These are phyloP conservation scores for Chaetomidium leptoderma DNA, from an alignment of 495 filamentous ascomycete species.

Conservation along the genomic window DNA sequence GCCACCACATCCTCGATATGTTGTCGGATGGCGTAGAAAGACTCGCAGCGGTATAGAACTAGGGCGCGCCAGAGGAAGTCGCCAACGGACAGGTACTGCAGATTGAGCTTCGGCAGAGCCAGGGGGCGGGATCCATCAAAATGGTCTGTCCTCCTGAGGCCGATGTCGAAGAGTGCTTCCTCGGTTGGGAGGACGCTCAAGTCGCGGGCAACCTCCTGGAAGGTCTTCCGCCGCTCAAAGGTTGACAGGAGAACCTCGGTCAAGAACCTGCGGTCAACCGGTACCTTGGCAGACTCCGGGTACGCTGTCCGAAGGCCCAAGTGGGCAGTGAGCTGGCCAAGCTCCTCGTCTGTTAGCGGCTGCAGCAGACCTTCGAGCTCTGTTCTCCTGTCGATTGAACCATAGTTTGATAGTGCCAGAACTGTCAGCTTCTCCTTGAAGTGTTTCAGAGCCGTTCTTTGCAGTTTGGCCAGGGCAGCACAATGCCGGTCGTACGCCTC, in stretches of 20 bases:
- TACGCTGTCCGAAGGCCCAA: slow-evolving; percentile 79
- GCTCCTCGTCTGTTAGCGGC: slow-evolving; percentile 65
- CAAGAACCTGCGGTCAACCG: slow-evolving; percentile 61
- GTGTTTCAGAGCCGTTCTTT: slow-evolving; percentile 73
- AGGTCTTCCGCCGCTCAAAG: slow-evolving; percentile 74
- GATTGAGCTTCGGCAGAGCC: slow-evolving; percentile 88
- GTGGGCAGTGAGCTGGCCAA: slow-evolving; percentile 60
- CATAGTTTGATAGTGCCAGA: slow-evolving; percentile 87
- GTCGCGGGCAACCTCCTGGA: slow-evolving; percentile 71
- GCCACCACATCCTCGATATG: slow-evolving; percentile 80
- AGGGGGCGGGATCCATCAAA: slow-evolving; percentile 88
- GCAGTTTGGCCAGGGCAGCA: slow-evolving; percentile 67
- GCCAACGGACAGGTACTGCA: slow-evolving; percentile 91
- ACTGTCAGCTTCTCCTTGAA: slow-evolving; percentile 90
- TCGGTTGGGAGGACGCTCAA: slow-evolving; percentile 81
- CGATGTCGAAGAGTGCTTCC: slow-evolving; percentile 73
- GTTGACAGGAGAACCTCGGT: slow-evolving; percentile 71
- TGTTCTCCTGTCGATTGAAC: slow-evolving; percentile 69
- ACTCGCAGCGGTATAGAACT: slow-evolving; percentile 80
- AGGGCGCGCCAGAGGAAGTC: slow-evolving; percentile 95
- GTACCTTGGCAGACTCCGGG: slow-evolving; percentile 62
- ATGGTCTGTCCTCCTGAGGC: slow-evolving; percentile 76
- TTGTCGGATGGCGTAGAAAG: slow-evolving; percentile 90
- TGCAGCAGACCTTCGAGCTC: slow-evolving; percentile 78
- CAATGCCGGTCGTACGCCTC: slow-evolving; percentile 80